These are phyloP conservation scores for Neopestalotiopsis sp. DNA, from an alignment of 2,329 filamentous ascomycete species.

Conservation along the genomic window DNA sequence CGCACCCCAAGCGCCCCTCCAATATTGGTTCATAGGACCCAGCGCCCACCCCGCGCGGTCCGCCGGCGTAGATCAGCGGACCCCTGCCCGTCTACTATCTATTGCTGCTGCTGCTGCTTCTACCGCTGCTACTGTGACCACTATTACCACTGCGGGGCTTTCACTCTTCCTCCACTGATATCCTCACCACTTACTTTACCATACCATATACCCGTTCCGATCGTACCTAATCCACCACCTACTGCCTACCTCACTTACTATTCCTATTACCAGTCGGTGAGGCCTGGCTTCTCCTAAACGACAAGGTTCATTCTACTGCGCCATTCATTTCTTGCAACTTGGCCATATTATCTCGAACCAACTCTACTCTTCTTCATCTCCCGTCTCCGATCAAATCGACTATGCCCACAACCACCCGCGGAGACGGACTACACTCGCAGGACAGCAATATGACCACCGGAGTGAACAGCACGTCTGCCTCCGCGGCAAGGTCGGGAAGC, in stretches of 20 bases:
- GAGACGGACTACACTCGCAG: conserved; percentile 31
- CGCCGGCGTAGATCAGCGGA: conserved; percentile 20
- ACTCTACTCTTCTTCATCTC: not conserved
- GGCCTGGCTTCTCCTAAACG: not conserved
- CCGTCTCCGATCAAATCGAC: not conserved
- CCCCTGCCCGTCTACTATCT: not conserved
- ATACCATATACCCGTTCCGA: not conserved
- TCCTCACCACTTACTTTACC: not conserved
- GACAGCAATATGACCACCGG: conserved; percentile 25
- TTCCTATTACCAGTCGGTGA: conserved; percentile 15
- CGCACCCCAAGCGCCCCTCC: conserved; percentile 2
- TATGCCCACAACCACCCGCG: conserved; percentile 23
- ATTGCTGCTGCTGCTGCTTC: not conserved
- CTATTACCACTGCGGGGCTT: conserved; percentile 11
- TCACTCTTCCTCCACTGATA: not conserved
- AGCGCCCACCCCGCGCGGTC: conserved; percentile 7
- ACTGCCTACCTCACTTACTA: not conserved
- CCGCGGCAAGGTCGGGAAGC: conserved; percentile 23
- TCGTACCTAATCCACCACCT: not conserved
- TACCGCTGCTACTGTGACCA: not conserved
- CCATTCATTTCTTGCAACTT: not conserved
- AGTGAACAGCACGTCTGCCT: conserved; percentile 24
- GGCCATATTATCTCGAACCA: not conserved
- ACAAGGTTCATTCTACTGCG: conserved; percentile 9
- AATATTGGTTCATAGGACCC: conserved; percentile 5